Evolutionary conservation across 495 filamentous ascomycete genomes (phyloP).

Genomic region (Endocarpon pusillum): DNA sequence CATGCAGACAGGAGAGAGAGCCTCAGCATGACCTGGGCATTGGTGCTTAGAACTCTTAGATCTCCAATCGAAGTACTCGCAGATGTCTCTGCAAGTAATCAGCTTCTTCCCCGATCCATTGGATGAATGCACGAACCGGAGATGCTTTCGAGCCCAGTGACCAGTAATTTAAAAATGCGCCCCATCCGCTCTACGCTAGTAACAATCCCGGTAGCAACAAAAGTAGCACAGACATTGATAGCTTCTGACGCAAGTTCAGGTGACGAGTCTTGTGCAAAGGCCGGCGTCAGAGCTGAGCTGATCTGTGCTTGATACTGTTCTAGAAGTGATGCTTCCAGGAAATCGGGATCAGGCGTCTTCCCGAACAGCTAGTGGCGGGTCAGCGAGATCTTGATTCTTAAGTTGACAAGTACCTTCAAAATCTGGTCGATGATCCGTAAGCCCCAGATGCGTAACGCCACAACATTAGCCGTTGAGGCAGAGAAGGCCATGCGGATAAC

Average conservation of each 20-base stretch:
- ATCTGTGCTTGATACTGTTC: conserved; percentile 99
- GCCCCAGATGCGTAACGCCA: conserved; percentile 75
- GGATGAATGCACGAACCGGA: conserved; percentile 33
- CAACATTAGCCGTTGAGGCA: conserved; percentile 82
- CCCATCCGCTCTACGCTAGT: conserved; percentile 97
- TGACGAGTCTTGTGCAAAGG: conserved; percentile 89
- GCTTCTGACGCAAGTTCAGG: conserved; percentile 88
- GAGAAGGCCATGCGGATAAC: conserved; percentile 97
- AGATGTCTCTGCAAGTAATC: conserved; percentile 31
- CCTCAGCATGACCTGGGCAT: conserved; percentile 95
- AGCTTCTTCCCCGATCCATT: conserved; percentile 2
- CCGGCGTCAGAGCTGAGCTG: conserved; percentile 86
- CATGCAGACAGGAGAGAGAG: conserved; percentile 94
- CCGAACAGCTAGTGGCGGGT: conserved; percentile 59
- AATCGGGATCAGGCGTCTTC: conserved; percentile 87
- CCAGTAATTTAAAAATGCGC: conserved; percentile 80
- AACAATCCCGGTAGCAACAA: conserved; percentile 93
- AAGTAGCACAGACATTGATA: conserved; percentile 92
- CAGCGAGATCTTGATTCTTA: conserved; percentile 6
- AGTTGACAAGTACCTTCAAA: conserved; percentile 37
- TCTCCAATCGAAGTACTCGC: conserved; percentile 82
- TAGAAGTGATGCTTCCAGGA: conserved; percentile 81
- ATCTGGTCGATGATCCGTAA: conserved; percentile 86
- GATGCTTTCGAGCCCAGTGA: conserved; percentile 85
- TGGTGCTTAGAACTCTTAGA: conserved; percentile 80